phyloP scores from a whole-genome alignment of 352 stramenopile species.

The Globisporangium apiculatum region DNA sequence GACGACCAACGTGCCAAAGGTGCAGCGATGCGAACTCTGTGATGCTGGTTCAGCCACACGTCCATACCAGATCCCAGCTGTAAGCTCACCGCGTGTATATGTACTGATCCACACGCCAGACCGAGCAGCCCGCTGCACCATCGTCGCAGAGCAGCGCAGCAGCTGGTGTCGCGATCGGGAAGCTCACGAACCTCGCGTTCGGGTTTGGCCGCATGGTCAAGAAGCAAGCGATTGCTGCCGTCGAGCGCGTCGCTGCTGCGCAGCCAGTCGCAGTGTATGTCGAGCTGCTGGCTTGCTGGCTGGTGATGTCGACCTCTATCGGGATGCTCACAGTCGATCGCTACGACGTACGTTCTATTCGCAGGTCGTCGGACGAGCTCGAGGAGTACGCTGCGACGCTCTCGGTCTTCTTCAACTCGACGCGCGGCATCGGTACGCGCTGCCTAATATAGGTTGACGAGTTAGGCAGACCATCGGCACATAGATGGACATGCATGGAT shows the following conservation, averaged over 20 bases:
- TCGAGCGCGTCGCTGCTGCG: conserved; percentile 64
- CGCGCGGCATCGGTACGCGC: conserved; percentile 45
- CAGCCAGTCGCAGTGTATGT: conserved; percentile 47
- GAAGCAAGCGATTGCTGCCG: conserved; percentile 75
- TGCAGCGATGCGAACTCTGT: background rate
- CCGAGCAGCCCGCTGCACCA: background rate
- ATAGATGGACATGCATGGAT: background rate
- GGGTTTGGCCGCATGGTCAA: conserved; percentile 82
- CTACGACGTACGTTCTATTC: background rate
- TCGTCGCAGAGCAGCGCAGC: conserved; percentile 7
- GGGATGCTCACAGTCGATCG: background rate
- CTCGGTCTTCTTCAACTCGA: conserved; percentile 69
- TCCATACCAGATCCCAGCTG: background rate
- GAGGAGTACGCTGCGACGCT: conserved; percentile 69
- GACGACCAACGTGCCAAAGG: conserved; percentile 2
- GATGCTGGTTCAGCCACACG: background rate
- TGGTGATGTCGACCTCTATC: background rate
- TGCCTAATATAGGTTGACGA: too few species aligned
- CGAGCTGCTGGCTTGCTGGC: background rate
- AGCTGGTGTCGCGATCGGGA: conserved; percentile 36
- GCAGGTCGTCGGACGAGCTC: conserved; percentile 45
- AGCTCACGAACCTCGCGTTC: conserved; percentile 74
- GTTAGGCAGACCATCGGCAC: background rate
- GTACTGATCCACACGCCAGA: background rate
- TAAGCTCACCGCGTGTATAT: background rate